These are phyloP conservation scores for Gracilariopsis chorda DNA, from an alignment of 23 red algal genomes.

Conservation along the genomic window DNA sequence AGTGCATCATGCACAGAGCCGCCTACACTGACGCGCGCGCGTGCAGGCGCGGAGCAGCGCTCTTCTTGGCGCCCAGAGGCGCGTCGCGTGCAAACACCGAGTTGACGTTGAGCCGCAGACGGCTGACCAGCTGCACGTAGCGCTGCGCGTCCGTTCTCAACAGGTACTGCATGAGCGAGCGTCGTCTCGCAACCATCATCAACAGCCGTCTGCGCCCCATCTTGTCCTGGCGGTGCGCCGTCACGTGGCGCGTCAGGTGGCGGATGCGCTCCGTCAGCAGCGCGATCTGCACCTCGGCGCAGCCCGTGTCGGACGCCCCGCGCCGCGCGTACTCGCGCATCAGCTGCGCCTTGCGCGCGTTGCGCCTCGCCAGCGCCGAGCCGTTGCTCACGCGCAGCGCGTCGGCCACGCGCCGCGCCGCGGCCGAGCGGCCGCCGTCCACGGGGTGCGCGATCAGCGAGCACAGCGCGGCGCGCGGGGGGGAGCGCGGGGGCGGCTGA, in stretches of 20 bases:
- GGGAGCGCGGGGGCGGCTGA: too few species aligned
- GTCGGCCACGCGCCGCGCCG: not conserved
- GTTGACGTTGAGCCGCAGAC: not conserved
- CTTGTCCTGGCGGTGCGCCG: slow-evolving; percentile 16
- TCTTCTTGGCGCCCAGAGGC: slow-evolving; percentile 6
- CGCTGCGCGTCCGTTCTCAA: not conserved
- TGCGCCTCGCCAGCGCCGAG: not conserved
- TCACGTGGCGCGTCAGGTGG: slow-evolving; percentile 33
- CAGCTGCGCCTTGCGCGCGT: not conserved
- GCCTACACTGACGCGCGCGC: not conserved
- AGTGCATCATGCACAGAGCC: not conserved
- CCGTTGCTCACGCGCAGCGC: not conserved
- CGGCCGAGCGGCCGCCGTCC: not conserved
- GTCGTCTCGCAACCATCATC: slow-evolving; percentile 35
- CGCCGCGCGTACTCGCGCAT: not conserved
- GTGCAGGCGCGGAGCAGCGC: not conserved
- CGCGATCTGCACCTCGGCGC: not conserved
- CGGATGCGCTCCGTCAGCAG: slow-evolving; percentile 31
- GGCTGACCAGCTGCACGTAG: not conserved
- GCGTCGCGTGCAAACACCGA: slow-evolving; percentile 3
- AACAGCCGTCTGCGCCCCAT: slow-evolving; percentile 23
- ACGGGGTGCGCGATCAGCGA: not conserved
- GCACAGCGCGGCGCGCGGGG: too few species aligned
- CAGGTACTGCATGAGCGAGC: slow-evolving; percentile 40
- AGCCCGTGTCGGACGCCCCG: not conserved